Conservation (phyloP, 768 basidiomycete genomes). For the Mycena galopus region DNA sequence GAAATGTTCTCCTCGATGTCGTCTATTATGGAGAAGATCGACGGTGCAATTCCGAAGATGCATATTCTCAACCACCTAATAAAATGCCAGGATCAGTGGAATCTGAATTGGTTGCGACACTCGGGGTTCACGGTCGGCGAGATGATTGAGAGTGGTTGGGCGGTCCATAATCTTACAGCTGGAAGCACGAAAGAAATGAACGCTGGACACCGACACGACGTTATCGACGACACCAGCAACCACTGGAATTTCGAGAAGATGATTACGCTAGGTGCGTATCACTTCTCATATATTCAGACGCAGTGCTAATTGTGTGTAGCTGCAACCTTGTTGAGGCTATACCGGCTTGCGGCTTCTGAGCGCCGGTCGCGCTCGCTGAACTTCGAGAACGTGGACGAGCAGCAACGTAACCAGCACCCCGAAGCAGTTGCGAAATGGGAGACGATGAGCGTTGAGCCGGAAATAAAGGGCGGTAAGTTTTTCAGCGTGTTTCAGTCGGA, state of each 20-base stretch:
- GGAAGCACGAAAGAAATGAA: conserved; percentile 48
- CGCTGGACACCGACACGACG: conserved; percentile 47
- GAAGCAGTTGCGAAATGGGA: too few relatives aligned
- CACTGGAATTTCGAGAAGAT: conserved; percentile 47
- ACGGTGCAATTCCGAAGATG: conserved; percentile 44
- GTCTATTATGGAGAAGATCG: conserved; percentile 37
- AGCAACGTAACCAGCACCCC: too few relatives aligned
- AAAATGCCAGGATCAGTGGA: neutral
- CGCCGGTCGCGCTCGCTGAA: too few relatives aligned
- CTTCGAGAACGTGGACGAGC: too few relatives aligned
- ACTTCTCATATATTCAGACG: too few relatives aligned
- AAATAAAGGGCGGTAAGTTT: neutral
- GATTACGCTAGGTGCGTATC: neutral
- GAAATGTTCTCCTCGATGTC: neutral
- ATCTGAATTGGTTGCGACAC: conserved; percentile 36
- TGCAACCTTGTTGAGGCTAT: neutral
- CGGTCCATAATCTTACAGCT: conserved; percentile 42
- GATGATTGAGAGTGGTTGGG: conserved; percentile 44
- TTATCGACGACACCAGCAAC: conserved; percentile 41
- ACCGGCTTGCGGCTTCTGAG: neutral
- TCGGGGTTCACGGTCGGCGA: conserved; percentile 44
- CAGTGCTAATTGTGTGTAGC: neutral
- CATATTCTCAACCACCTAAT: conserved; percentile 40
- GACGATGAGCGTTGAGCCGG: too few relatives aligned
- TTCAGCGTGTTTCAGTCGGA: neutral